These are phyloP conservation scores for Cladophialophora carrionii DNA, from an alignment of 2,329 filamentous ascomycete species.

Conservation along the genomic window DNA sequence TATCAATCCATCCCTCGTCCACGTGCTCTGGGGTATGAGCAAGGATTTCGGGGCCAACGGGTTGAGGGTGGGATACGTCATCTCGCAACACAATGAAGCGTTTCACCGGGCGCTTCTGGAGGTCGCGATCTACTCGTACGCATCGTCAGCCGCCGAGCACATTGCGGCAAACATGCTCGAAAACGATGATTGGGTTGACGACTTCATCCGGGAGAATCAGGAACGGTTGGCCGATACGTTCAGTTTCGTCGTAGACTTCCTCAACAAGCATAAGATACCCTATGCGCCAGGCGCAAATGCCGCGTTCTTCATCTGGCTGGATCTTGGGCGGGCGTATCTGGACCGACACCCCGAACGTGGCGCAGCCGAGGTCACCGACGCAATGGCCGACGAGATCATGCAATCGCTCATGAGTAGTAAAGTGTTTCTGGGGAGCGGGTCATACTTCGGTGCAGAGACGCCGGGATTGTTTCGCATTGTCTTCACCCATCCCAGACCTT, in stretches of 20 bases:
- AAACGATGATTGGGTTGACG: slow-evolving; percentile 50
- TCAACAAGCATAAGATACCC: slow-evolving; percentile 50
- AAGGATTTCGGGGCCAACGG: slow-evolving; percentile 63
- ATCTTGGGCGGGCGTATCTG: slow-evolving; percentile 47
- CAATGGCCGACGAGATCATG: slow-evolving; percentile 38
- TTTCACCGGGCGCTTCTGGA: slow-evolving; percentile 48
- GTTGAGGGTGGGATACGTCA: slow-evolving; percentile 56
- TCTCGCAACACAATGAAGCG: slow-evolving; percentile 52
- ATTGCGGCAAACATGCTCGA: slow-evolving; percentile 49
- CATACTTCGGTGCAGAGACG: slow-evolving; percentile 46
- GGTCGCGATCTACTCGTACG: slow-evolving; percentile 53
- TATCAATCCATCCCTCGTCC: slow-evolving; percentile 56
- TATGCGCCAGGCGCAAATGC: slow-evolving; percentile 57
- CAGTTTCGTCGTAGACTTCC: slow-evolving; percentile 44
- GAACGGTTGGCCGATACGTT: slow-evolving; percentile 49
- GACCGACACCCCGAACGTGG: slow-evolving; percentile 9
- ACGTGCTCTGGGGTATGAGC: slow-evolving; percentile 55
- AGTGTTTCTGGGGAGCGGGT: slow-evolving; percentile 46
- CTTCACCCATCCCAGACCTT: slow-evolving; percentile 41
- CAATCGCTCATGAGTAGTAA: slow-evolving; percentile 45
- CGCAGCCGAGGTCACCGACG: not conserved
- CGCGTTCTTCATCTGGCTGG: slow-evolving; percentile 61
- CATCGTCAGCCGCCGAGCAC: slow-evolving; percentile 52
- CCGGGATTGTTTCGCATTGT: slow-evolving; percentile 52
- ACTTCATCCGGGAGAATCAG: slow-evolving; percentile 53